phyloP scores from a whole-genome alignment of 2,329 filamentous ascomycete species.

The Diaporthe sp. region DNA sequence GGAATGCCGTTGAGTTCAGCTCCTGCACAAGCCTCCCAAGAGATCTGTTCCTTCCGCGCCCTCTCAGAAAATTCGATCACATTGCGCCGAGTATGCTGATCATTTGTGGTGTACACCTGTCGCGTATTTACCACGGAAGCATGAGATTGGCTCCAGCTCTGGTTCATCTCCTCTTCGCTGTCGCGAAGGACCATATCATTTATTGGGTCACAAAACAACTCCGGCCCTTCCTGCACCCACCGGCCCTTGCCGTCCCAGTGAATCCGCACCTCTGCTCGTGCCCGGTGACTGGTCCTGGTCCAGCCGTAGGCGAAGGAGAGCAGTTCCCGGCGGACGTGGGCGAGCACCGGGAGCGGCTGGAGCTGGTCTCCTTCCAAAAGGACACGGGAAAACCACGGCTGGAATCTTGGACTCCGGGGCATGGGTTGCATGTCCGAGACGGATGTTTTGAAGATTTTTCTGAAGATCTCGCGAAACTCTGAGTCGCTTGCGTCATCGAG shows the following conservation, averaged over 20 bases:
- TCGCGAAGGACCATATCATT: neutral
- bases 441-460: neutral
- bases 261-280: neutral
- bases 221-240: neutral
- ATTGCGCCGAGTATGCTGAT: neutral
- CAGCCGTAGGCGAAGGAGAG: neutral
- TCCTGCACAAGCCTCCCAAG: neutral
- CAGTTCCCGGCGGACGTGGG: neutral
- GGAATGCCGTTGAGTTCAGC: fast-evolving
- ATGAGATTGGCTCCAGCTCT: fast-evolving
- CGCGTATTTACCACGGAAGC: neutral
- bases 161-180: neutral
- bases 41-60: neutral
- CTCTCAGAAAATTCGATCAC: neutral
- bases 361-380: too few species aligned
- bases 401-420: neutral
- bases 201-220: neutral
- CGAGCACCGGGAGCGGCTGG: neutral
- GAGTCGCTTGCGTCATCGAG: neutral
- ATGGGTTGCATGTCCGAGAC: neutral
- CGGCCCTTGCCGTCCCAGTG: neutral
- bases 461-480: neutral
- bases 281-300: fast-evolving
- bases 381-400: neutral
- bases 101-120: too few species aligned